Evolutionary conservation across 2,329 filamentous ascomycete genomes (phyloP).

Genomic region (Pseudocercospora musae): DNA sequence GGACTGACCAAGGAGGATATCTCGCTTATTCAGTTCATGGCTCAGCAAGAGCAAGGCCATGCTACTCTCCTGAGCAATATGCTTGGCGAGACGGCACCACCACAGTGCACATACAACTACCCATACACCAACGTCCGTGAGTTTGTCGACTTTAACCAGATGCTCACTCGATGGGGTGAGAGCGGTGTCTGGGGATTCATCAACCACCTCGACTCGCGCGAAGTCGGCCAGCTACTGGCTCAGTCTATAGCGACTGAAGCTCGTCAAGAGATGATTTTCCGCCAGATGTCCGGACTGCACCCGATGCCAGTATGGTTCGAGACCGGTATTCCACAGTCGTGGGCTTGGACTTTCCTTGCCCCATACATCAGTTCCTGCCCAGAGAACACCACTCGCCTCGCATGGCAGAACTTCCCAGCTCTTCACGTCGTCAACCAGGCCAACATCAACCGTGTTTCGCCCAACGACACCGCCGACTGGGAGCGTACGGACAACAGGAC

Average conservation of each 20-base stretch:
- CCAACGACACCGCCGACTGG: conserved; percentile 57
- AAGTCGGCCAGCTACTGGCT: conserved; percentile 68
- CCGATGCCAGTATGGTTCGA: conserved; percentile 84
- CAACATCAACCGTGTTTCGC: conserved; percentile 66
- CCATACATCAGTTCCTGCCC: conserved; percentile 79
- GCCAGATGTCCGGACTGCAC: conserved; percentile 75
- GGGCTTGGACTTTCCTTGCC: conserved; percentile 78
- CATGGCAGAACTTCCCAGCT: conserved; percentile 81
- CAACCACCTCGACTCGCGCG: conserved; percentile 71
- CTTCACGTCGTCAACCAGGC: conserved; percentile 72
- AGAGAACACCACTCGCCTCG: conserved; percentile 65
- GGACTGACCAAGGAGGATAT: conserved; percentile 68
- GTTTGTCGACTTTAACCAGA: conserved; percentile 80
- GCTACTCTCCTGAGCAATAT: conserved; percentile 75
- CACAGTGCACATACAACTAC: conserved; percentile 79
- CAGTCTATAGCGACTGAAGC: conserved; percentile 77
- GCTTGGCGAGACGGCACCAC: conserved; percentile 66
- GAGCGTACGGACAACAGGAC: conserved; percentile 62
- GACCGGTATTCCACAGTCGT: conserved; percentile 74
- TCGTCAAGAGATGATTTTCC: conserved; percentile 79
- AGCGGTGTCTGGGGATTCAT: conserved; percentile 78
- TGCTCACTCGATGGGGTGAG: conserved; percentile 78
- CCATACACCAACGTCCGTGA: conserved; percentile 71
- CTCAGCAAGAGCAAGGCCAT: conserved; percentile 72
- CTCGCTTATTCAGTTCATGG: conserved; percentile 72